A percentile compares a stretch with the other conserved stretches of the same genome.
These are phyloP conservation scores for Fusarium subtropicale DNA, from an alignment of 2,329 filamentous ascomycete species.

Conservation along the genomic window DNA sequence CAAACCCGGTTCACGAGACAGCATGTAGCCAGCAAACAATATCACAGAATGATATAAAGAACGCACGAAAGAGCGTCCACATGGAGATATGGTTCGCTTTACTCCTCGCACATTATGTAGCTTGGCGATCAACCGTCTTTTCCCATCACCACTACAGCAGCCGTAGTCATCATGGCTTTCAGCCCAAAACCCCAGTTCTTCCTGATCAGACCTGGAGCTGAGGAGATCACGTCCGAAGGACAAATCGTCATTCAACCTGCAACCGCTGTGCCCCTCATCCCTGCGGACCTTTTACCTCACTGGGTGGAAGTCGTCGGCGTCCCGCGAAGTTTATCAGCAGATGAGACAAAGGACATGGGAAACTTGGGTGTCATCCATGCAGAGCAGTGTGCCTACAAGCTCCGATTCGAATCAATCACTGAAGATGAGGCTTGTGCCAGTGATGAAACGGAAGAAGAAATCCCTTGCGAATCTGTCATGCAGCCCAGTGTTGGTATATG, in stretches of 20 bases:
- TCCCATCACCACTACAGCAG: neutral
- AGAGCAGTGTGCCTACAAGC: slow-evolving; percentile 34
- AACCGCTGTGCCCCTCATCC: slow-evolving; percentile 64
- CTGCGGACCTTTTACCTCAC: slow-evolving; percentile 63
- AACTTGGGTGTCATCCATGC: slow-evolving; percentile 53
- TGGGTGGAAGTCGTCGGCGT: slow-evolving; percentile 59
- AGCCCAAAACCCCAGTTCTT: slow-evolving; percentile 51
- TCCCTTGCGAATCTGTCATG: neutral
- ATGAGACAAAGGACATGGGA: slow-evolving; percentile 54
- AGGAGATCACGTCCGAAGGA: slow-evolving; percentile 40
- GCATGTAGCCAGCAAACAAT: slow-evolving; percentile 5
- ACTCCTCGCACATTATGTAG: neutral
- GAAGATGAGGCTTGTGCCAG: slow-evolving; percentile 9
- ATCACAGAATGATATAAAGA: slow-evolving; percentile 12
- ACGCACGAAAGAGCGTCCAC: neutral
- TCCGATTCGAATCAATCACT: slow-evolving; percentile 27
- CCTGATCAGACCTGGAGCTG: slow-evolving; percentile 55
- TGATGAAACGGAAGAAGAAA: slow-evolving; percentile 1
- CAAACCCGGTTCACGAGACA: slow-evolving; percentile 12
- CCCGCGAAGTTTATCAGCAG: slow-evolving; percentile 55
- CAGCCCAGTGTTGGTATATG: neutral
- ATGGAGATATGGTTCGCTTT: neutral
- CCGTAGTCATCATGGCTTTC: slow-evolving; percentile 31
- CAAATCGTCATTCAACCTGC: slow-evolving; percentile 46
- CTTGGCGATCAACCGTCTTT: neutral